phyloP scores from a whole-genome alignment of 2,329 filamentous ascomycete species.

The Rhynchosporium graminicola region DNA sequence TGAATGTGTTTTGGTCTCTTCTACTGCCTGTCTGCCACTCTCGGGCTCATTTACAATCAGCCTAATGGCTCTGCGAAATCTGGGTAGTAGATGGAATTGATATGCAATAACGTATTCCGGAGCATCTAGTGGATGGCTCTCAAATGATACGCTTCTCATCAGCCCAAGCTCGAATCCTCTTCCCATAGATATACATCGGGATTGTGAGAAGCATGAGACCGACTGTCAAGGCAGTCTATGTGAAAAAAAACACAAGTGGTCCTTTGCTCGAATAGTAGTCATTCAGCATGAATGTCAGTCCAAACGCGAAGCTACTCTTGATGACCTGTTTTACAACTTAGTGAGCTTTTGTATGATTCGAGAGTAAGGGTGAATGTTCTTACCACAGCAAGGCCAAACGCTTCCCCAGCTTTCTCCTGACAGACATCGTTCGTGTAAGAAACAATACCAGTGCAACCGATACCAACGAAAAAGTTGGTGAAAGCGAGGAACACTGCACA shows the following conservation, averaged over 20 bases:
- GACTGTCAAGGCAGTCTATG: constrained; percentile 8
- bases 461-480: constrained; percentile 19
- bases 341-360: not conserved
- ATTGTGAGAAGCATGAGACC: constrained; percentile 18
- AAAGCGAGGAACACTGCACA: constrained; percentile 18
- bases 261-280: constrained; percentile 15
- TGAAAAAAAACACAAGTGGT: constrained; percentile 8
- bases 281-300: constrained; percentile 18
- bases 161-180: constrained; percentile 1
- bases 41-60: too few species aligned
- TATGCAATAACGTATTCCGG: too few species aligned
- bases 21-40: too few species aligned
- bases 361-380: not conserved
- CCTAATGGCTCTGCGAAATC: too few species aligned
- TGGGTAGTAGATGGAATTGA: too few species aligned
- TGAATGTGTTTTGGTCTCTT: too few species aligned
- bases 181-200: constrained; percentile 21
- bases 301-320: constrained; percentile 21
- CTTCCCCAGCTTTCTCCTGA: constrained; percentile 12
- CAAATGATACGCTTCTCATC: too few species aligned
- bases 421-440: constrained; percentile 19
- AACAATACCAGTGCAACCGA: constrained; percentile 21
- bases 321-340: constrained; percentile 9
- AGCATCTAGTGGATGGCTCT: too few species aligned
- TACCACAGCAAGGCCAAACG: constrained; percentile 20